These are phyloP conservation scores for Tetramitus jugosus DNA, from an alignment of 208 protist species.

Conservation along the genomic window DNA sequence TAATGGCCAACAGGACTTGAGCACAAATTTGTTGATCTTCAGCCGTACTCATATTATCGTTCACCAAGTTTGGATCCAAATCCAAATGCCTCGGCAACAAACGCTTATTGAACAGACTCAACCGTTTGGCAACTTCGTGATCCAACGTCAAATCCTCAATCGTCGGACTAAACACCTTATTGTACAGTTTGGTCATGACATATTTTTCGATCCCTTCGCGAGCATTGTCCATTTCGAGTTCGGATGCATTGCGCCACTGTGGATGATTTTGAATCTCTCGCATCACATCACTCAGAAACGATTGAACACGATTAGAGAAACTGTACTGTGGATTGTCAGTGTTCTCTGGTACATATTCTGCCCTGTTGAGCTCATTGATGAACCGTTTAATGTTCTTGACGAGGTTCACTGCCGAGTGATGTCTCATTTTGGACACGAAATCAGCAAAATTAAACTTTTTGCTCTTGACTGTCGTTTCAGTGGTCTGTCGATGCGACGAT, in stretches of 20 bases:
- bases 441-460: constrained; percentile 1
- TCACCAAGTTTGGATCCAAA: background rate
- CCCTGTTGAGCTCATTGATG: background rate
- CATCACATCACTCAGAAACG: background rate
- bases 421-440: constrained; percentile 1
- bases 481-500: background rate
- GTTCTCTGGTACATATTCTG: background rate
- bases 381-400: background rate
- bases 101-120: background rate
- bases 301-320: background rate
- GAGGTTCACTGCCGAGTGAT: background rate
- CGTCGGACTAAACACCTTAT: constrained; percentile 5
- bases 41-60: background rate
- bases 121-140: background rate
- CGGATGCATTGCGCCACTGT: constrained; percentile 29
- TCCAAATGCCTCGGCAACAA: background rate
- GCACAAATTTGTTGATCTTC: no score
- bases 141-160: background rate
- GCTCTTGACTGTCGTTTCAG: background rate
- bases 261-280: constrained; percentile 10
- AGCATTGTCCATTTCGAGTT: constrained; percentile 35
- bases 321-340: background rate
- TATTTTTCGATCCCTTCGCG: constrained; percentile 43
- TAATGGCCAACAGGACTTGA: no score
- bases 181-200: background rate